Evolutionary conservation across 192 early-diverging fungal genomes (phyloP), one percentile per base, ranked within the genome.

Genomic region (Hyaloraphidium curvatum): DNA sequence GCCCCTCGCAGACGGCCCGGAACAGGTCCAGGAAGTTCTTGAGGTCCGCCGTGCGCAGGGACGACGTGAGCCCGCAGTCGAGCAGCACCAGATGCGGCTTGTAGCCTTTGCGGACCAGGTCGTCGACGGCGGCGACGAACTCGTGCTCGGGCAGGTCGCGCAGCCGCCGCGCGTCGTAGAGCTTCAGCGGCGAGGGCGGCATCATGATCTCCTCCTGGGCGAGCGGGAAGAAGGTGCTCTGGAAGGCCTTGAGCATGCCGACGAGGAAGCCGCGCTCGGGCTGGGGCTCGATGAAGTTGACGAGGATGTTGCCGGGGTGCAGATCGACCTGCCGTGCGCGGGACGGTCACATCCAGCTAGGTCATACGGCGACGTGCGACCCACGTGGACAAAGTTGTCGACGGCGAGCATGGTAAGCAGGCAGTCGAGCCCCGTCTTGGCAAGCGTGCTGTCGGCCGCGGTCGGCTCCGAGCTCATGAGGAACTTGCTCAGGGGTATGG

Each of bases 351-450:
- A 14, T 58, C 16, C 19, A 16, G 14, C 14, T 11, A 25, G 39
- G 27, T n/a, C 9, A 27, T 0, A 48, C 62, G 62, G 70, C 92
- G 16, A 90, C 90, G 51, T 97, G 92, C 53, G 94, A 62, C 94
- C 92, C 2, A 87, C 83, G 58, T 97, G 92, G 22, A 87, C 76
- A 70, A 93, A 89, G 62, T 97, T 97, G 66, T 91, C 86, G 39
- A 85, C 68, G 28, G 91, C 84, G 0, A 97, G 73, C 92, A 97
- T 97, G 29, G 83, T 74, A 70, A 89, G 62, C 53, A 85, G 88
- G 2, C 80, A 68, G 51, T 83, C 65, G 54, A 93, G 67, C 43
- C 92, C 92, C 51, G 82, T 79, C 29, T 84, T 70, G 4, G 86
- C 89, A 50, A 94, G 63, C 43, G 73, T 75, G 26, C 68, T 57